Evolutionary conservation across 106 monocot species (phyloP), one percentile per base, ranked within the genome.

Genomic region (Amphibolis antarctica): DNA sequence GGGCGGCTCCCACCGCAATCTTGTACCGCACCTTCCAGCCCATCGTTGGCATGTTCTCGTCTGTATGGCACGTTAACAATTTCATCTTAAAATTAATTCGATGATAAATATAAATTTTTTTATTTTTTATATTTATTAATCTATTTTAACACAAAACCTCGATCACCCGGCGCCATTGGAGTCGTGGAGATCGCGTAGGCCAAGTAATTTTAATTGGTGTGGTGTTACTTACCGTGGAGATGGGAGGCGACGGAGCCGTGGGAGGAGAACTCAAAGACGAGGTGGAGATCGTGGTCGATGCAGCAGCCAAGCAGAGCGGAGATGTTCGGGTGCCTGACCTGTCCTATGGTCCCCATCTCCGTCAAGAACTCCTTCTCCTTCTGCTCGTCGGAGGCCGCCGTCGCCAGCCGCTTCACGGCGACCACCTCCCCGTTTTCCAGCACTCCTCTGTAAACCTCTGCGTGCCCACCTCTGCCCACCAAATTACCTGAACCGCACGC

Each of bases 381-480:
- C 75, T 78, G 78, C 68, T 77, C 82, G 20, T 82, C 82, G 1
- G 72, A 62, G 23, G 80, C 44, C 10, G 79, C 79, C 12, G 62
- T 53, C 13, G 47, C 72, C 71, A 86, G 69, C 64, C 75, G 54
- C 72, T 86, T 83, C 52, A 86, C 82, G 1, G 82, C 86, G 20
- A 86, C 61, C 68, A 46, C 68, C 42, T 63, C 42, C 10, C 86
- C 82, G 22, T 75, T 69, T 10, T 73, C 66, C 13, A 86, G 49
- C 15, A 77, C 71, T 58, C 86, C 86, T 46, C 59, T 76, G 72
- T 82, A 86, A 22, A 86, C 86, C 65, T 86, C 82, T 0, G 82
- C 74, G 36, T 77, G 78, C 44, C 86, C 86, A 9, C 82, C 86
- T 69, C 75, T 77, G 9, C 82, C 86, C n/a, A 83, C 86, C 71